Evolutionary conservation across 1,284 basidiomycete genomes (phyloP).

Genomic region (Paramarasmius palmivorus): DNA sequence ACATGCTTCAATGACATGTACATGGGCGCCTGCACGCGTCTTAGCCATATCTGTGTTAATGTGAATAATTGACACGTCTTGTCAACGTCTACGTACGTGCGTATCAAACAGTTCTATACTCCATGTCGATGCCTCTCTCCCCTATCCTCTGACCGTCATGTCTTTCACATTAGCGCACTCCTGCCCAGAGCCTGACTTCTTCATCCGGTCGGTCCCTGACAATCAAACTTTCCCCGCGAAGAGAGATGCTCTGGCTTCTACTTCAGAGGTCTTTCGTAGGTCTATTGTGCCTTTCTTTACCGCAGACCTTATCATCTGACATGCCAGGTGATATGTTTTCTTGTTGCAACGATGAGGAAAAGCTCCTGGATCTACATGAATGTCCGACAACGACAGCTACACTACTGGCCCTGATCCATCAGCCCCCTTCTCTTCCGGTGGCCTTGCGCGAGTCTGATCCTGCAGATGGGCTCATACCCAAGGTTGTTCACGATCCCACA

Average conservation of each 20-base stretch:
- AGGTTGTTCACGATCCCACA: slow-evolving; percentile 35
- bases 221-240: slow-evolving; percentile 46
- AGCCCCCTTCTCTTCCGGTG: slow-evolving; percentile 42
- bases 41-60: neutral
- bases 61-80: slow-evolving; percentile 1
- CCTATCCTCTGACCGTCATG: slow-evolving; percentile 15
- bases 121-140: slow-evolving; percentile 11
- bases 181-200: slow-evolving; percentile 50
- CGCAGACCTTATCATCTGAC: slow-evolving; percentile 16
- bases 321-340: slow-evolving; percentile 62
- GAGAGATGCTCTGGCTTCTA: slow-evolving; percentile 45
- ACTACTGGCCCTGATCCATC: slow-evolving; percentile 54
- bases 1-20: slow-evolving; percentile 11
- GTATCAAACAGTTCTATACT: slow-evolving; percentile 8
- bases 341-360: slow-evolving; percentile 43
- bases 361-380: slow-evolving; percentile 54
- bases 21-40: neutral
- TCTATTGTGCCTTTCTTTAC: slow-evolving; percentile 9
- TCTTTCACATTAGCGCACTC: slow-evolving; percentile 26
- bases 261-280: slow-evolving; percentile 59
- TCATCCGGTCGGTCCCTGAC: slow-evolving; percentile 52
- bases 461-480: slow-evolving; percentile 23
- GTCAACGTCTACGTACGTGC: neutral
- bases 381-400: slow-evolving; percentile 41
- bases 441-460: slow-evolving; percentile 17